Base-by-base conservation (phyloP, 2,329 filamentous ascomycete species). In the Alternaria solani region DNA sequence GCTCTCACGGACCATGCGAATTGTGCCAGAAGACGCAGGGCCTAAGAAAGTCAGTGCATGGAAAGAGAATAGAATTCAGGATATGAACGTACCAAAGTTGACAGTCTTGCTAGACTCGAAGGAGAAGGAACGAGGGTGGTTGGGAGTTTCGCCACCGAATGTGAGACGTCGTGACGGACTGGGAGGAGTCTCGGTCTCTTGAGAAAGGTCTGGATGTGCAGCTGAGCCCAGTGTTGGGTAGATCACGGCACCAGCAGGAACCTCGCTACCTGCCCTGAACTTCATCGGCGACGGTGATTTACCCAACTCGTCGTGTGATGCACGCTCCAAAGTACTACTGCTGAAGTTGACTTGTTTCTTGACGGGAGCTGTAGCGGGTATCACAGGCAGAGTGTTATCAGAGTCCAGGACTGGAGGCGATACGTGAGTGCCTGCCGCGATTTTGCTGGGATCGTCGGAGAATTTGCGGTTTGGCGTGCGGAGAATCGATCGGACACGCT, bases 341-440 rank as follows among this genome's bases (percentile, higher is more conserved):
- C 91, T 93, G 71, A 96, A 97, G 51, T 91, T 89, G 36, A 96
- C 92, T 57, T 87, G 89, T 81, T 96, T 96, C 77, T 88, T 91
- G 25, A 88, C 85, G 32, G 89, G 88, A 7, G 90, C 91, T 1
- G 90, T 92, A 5, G 87, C 88, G 55, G 87, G 79, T 26, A 76
- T 75, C 3, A 81, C 74, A 52, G 84, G 84, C 32, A 88, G 74
- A 23, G 83, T 80, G 68, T 87, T 88, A 32, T 87, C 82, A 12
- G 84, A 74, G 41, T 79, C 66, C 59, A 65, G 65, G 43, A 39
- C 65, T 23, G 73, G 74, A 51, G 83, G 82, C 16, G 82, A 82
- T 59, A 84, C 70, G 66, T 89, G 86, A 7, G 87, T 88, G 28
- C 86, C 87, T 14, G 86, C 84, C 39, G 86, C 87, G 43, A 88